Evolutionary conservation across 208 protist species (phyloP), one percentile per base, ranked within the genome.

Genomic region (Trypanosoma lewisi): DNA sequence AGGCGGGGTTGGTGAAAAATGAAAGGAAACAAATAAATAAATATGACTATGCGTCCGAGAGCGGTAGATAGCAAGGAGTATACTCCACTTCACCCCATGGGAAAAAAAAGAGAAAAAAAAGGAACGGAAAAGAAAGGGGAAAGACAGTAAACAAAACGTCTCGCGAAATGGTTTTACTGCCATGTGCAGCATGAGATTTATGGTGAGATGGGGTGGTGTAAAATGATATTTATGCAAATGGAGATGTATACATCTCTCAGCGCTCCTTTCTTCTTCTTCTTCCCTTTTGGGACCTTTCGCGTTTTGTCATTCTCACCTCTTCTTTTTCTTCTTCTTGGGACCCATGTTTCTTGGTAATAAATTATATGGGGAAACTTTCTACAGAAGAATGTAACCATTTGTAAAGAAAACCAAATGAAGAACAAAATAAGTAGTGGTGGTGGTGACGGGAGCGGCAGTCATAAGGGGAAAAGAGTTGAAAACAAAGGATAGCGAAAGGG

Each of bases 261-360:
- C 14, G 44, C 17, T 63, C 31, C 16, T 34, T 31, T 47, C 48
- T 33, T 60, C 58, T 47, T 61, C 58, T 69, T 79, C 49, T 63
- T 34, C 47, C 31, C 0, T 28, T 45, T 45, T 31, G 7, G 52
- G 1, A 42, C 34, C 12, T 62, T 36, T 67, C 23, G n/a, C 37
- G 31, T 47, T 55, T 33, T 60, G 63, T 47, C 53, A 59, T 69
- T 79, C 49, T 67, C 34, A 54, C 23, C 0, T 28, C 31, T 55
- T 31, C 4, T 16, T 30, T 55, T 34, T 64, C 23, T 17, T 45
- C 7, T 55, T 36, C n/a, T 55, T 55, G n/a, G 28, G 54, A 63
- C 19, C n/a, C n/a, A n/a, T n/a, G n/a, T n/a, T n/a, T n/a, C n/a
- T n/a, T n/a, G n/a, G n/a, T n/a, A n/a, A n/a, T n/a, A n/a, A n/a